Percentiles rank a stretch among this genome's conserved stretches.
Evolutionary conservation across 1,139 yeast species (phyloP).

Genomic region (Komagataea norvegica): DNA sequence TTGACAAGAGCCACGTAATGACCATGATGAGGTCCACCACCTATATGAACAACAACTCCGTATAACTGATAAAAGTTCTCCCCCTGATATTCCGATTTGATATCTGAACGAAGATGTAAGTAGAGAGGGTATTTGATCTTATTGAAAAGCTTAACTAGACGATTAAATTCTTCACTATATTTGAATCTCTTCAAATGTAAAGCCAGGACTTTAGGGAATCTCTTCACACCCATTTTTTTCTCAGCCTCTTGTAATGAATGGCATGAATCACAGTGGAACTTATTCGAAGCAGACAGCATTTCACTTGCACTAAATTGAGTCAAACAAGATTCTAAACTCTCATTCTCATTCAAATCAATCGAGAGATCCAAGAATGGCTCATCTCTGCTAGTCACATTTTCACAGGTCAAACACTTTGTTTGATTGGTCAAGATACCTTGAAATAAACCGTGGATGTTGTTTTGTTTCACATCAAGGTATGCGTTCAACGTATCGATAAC

Average conservation of each 20-base stretch:
- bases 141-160: conserved; percentile 83
- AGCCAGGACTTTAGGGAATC: conserved; percentile 72
- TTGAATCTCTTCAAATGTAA: conserved; percentile 88
- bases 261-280: conserved; percentile 89
- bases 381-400: conserved; percentile 76
- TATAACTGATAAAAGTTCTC: conserved; percentile 69
- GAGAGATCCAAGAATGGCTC: conserved; percentile 86
- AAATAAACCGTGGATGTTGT: conserved; percentile 68
- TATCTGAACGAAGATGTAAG: conserved; percentile 70
- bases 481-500: conserved; percentile 59
- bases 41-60: conserved; percentile 88
- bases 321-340: conserved; percentile 69
- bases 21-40: conserved; percentile 98
- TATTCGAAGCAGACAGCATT: conserved; percentile 79
- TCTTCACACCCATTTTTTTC: conserved; percentile 78
- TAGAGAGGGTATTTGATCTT: conserved; percentile 76
- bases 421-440: conserved; percentile 85
- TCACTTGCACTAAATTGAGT: conserved; percentile 82
- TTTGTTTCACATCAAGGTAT: conserved; percentile 24
- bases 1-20: conserved; percentile 88
- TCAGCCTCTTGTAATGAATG: conserved; percentile 93
- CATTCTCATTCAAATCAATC: conserved; percentile 63
- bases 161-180: conserved; percentile 76
- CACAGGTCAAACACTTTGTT: conserved; percentile 88
- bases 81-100: conserved; percentile 37